Conservation (phyloP, 441 rosid species). For the Erodium moschatum region DNA sequence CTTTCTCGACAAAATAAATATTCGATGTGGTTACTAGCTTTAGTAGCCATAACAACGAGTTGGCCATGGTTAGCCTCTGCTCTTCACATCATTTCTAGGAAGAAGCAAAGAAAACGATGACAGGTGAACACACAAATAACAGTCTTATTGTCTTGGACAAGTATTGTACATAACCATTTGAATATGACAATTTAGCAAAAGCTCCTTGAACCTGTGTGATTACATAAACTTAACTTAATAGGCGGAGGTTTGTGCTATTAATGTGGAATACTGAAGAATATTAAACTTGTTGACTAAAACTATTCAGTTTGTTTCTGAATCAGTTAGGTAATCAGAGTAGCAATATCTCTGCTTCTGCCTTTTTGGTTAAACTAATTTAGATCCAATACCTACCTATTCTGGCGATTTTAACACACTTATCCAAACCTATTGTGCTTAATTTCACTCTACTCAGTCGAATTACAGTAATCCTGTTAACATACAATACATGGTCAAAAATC, state of each 20-base stretch:
- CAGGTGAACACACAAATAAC: background rate
- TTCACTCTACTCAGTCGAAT: background rate
- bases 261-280: too few species aligned
- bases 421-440: background rate
- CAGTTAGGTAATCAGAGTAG: too few species aligned
- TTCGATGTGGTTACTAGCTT: constrained; percentile 24
- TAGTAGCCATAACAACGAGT: constrained; percentile 17
- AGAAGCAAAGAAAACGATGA: constrained; percentile 4
- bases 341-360: too few species aligned
- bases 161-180: background rate
- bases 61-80: constrained; percentile 24
- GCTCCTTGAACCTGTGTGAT: background rate
- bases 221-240: background rate
- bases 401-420: too few species aligned
- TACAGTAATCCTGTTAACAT: too few species aligned
- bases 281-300: too few species aligned
- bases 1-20: constrained; percentile 9
- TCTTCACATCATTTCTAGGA: constrained; percentile 6
- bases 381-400: too few species aligned
- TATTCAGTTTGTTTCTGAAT: too few species aligned
- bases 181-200: background rate
- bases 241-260: too few species aligned
- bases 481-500: too few species aligned
- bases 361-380: too few species aligned
- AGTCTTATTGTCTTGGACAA: too few species aligned